A percentile compares a stretch with the other conserved stretches of the same genome.
Evolutionary conservation across 371 early-diverging fungal species (phyloP).

Genomic region (Mucor irregularis): DNA sequence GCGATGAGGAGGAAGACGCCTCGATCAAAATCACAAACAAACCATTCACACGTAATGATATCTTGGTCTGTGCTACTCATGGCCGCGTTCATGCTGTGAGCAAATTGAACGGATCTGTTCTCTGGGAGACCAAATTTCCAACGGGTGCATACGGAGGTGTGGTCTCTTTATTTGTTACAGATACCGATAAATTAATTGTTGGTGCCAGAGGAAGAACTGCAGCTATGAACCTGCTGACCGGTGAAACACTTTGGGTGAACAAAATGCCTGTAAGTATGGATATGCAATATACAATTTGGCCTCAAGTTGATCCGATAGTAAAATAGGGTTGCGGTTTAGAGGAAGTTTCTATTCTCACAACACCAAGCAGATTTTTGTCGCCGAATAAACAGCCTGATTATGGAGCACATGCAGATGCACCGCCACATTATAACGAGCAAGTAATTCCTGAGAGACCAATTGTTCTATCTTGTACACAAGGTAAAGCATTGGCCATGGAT

Average conservation of each 20-base stretch:
- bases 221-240: slow-evolving; percentile 23
- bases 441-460: background rate
- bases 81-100: slow-evolving; percentile 14
- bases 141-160: slow-evolving; percentile 17
- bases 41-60: slow-evolving; percentile 3
- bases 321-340: slow-evolving; percentile 22
- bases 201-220: slow-evolving; percentile 24
- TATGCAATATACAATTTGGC: no score
- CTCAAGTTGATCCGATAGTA: no score
- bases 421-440: slow-evolving; percentile 8
- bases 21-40: no score
- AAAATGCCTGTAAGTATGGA: slow-evolving; percentile 37
- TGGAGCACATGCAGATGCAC: background rate
- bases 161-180: slow-evolving; percentile 34
- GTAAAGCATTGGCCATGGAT: slow-evolving; percentile 27
- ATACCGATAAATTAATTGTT: slow-evolving; percentile 23
- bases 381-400: slow-evolving; percentile 6
- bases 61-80: slow-evolving; percentile 13
- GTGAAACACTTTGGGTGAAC: slow-evolving; percentile 31
- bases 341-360: slow-evolving; percentile 21
- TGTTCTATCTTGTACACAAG: slow-evolving; percentile 17
- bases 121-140: slow-evolving; percentile 17
- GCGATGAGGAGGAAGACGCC: no score
- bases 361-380: slow-evolving; percentile 14
- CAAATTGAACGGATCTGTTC: slow-evolving; percentile 2